Conservation (phyloP, 73 alveolate species). For the Blepharisma stoltei region DNA sequence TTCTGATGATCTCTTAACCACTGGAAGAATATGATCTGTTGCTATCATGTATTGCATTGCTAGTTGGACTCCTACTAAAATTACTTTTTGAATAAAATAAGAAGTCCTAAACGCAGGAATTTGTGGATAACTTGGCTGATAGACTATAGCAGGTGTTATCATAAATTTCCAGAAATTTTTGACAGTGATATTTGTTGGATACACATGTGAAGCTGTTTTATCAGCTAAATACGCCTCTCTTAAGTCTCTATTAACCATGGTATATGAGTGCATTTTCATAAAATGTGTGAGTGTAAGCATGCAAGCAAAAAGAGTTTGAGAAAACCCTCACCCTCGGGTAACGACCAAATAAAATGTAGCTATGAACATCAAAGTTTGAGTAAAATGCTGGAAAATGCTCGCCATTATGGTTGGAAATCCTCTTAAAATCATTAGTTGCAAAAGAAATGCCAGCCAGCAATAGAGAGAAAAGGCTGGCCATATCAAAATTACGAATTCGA, state of each 20-base stretch:
- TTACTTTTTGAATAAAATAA: background rate
- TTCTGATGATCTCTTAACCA: background rate
- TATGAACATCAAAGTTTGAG: slow-evolving; percentile 37
- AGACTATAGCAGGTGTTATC: slow-evolving; percentile 20
- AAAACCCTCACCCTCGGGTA: slow-evolving; percentile 43
- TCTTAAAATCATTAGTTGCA: slow-evolving; percentile 18
- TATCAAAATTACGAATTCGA: slow-evolving; percentile 33
- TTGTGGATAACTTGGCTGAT: slow-evolving; percentile 6
- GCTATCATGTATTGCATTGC: slow-evolving; percentile 34
- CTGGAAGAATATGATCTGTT: slow-evolving; percentile 35
- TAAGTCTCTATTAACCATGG: slow-evolving; percentile 3
- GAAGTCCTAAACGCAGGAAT: background rate
- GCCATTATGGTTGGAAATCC: slow-evolving; percentile 30
- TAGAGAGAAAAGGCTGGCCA: slow-evolving; percentile 49
- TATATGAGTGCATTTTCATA: slow-evolving; percentile 30
- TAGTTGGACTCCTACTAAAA: slow-evolving; percentile 22
- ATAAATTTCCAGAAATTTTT: background rate
- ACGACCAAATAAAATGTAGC: slow-evolving; percentile 38
- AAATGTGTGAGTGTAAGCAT: slow-evolving; percentile 20
- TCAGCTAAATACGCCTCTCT: slow-evolving; percentile 28
- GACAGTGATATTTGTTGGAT: slow-evolving; percentile 18
- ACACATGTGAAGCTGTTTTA: background rate
- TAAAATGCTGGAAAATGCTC: slow-evolving; percentile 20
- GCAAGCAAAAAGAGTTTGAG: background rate
- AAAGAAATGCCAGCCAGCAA: slow-evolving; percentile 38